These are phyloP conservation scores for Macrolepiota fuliginosa DNA, from an alignment of 768 basidiomycete genomes.

Conservation along the genomic window DNA sequence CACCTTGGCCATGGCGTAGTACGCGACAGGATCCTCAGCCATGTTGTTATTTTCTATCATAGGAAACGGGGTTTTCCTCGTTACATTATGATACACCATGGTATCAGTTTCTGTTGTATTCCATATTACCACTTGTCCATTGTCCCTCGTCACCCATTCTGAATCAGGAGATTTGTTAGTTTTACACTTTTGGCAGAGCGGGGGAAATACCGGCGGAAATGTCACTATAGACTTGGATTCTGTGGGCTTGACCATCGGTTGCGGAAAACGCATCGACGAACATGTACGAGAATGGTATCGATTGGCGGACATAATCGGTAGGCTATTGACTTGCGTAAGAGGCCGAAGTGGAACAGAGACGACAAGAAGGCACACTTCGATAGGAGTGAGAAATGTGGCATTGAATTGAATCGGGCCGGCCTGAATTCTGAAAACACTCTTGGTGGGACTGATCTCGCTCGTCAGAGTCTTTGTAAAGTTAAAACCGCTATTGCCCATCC, in stretches of 20 bases:
- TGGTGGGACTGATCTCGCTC: constrained; percentile 48
- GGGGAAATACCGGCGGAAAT: constrained; percentile 31
- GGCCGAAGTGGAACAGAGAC: neutral
- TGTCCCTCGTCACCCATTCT: constrained; percentile 34
- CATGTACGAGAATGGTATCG: constrained; percentile 50
- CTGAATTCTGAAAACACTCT: constrained; percentile 44
- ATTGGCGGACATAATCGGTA: constrained; percentile 44
- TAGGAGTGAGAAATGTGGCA: constrained; percentile 51
- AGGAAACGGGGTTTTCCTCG: constrained; percentile 27
- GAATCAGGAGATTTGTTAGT: neutral
- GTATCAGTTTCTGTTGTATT: constrained; percentile 29
- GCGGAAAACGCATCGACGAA: constrained; percentile 31
- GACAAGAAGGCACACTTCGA: constrained; percentile 38
- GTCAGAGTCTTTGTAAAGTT: constrained; percentile 16
- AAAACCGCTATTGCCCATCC: constrained; percentile 35
- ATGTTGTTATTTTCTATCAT: constrained; percentile 42
- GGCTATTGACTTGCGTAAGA: constrained; percentile 30
- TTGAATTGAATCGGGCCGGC: constrained; percentile 52
- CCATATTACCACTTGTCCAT: constrained; percentile 40
- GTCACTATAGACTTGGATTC: constrained; percentile 45
- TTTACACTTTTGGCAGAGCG: neutral
- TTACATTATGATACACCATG: constrained; percentile 41
- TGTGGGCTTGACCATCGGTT: constrained; percentile 34
- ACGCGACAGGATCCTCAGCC: constrained; percentile 47
- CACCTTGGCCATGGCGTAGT: constrained; percentile 41